Percentiles rank a stretch among this genome's conserved stretches.
phyloP scores from a whole-genome alignment of 2,329 filamentous ascomycete species.

The Cladosporium colombiae region DNA sequence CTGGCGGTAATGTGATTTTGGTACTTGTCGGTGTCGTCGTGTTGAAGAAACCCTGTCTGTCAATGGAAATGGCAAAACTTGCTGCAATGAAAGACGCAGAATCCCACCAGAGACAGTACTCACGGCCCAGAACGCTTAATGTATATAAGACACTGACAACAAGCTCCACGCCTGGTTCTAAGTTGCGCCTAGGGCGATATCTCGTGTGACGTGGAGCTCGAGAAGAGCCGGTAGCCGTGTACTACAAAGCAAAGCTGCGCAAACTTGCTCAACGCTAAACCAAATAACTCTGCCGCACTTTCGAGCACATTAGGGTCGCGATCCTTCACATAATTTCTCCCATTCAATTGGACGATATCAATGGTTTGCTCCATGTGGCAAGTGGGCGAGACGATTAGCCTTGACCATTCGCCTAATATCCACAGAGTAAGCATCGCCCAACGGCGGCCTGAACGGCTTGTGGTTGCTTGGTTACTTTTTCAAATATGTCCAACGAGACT shows the following conservation, averaged over 20 bases:
- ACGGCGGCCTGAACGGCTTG: not conserved
- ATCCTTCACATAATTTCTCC: not conserved
- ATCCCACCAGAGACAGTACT: not conserved
- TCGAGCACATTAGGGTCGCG: not conserved
- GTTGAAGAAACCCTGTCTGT: not conserved
- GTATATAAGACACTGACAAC: not conserved
- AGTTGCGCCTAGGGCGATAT: not conserved
- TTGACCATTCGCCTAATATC: not conserved
- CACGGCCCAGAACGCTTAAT: not conserved
- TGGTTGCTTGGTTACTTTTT: constrained; percentile 2
- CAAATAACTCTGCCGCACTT: not conserved
- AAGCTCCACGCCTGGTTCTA: not conserved
- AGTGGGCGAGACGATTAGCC: not conserved
- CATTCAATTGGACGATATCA: not conserved
- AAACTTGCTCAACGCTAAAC: constrained; percentile 12
- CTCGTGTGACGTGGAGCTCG: not conserved
- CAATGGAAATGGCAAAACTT: not conserved
- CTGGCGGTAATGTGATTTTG: not conserved
- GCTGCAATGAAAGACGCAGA: not conserved
- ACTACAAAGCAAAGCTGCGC: not conserved
- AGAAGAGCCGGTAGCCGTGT: not conserved
- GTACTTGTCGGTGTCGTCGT: not conserved
- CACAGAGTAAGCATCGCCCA: not conserved
- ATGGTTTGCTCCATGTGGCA: not conserved
- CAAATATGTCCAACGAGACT: not conserved